phyloP scores from a whole-genome alignment of 1,284 basidiomycete genomes.

The Ganoderma leucocontextum region DNA sequence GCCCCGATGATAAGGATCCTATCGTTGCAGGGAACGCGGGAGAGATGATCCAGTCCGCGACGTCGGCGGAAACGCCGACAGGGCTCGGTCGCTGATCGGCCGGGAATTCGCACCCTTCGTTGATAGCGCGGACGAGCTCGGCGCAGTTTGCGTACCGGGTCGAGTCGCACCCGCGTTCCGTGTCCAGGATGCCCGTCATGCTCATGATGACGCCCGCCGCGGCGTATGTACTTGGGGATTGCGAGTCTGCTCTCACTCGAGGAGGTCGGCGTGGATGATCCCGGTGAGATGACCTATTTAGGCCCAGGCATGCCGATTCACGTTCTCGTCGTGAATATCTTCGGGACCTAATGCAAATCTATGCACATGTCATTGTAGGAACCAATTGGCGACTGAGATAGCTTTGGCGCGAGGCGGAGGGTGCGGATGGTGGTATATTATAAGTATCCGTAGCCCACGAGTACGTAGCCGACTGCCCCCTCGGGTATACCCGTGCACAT shows the following conservation, averaged over 20 bases:
- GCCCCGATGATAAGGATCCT: background rate
- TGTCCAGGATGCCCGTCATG: background rate
- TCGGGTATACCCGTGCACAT: background rate
- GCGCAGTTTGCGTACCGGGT: too few species aligned
- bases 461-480: background rate
- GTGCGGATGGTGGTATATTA: too few species aligned
- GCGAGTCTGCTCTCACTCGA: background rate
- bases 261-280: background rate
- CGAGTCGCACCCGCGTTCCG: background rate
- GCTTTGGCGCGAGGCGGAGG: background rate
- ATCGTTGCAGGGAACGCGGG: background rate
- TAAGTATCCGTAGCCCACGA: background rate
- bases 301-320: background rate
- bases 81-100: background rate
- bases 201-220: background rate
- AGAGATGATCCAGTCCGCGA: conserved; percentile 1
- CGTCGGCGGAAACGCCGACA: background rate
- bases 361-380: background rate
- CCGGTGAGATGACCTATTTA: background rate
- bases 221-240: background rate
- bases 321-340: background rate
- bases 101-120: background rate
- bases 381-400: background rate
- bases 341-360: background rate
- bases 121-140: background rate